Evolutionary conservation across 2,329 filamentous ascomycete genomes (phyloP), one percentile per base, ranked within the genome.

Genomic region (Fusarium succisae): DNA sequence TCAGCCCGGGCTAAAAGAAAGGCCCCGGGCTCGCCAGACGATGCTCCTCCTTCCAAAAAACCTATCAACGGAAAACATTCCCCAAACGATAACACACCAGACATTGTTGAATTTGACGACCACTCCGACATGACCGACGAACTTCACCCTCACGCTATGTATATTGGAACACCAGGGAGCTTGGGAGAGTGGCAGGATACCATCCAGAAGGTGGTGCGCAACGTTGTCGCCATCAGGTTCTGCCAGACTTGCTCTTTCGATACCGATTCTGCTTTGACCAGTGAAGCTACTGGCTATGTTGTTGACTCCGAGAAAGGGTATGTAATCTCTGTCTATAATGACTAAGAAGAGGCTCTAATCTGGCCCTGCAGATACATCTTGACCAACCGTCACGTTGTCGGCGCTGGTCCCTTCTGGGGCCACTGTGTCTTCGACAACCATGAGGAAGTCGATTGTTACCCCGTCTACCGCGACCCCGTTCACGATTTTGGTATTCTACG

Each of bases 351-450:
- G 24, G 63, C 41, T 41, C 59, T 75, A 50, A 68, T 30, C 4
- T 39, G 22, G 22, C 7, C 4, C 18, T 26, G 53, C 72, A 88
- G 88, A 77, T 95, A 95, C 81, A 96, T 96, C 78, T 84, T 96
- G 82, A 96, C 94, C 17, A 96, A 96, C 82, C 90, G 94, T 67
- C 96, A 99, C 85, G 96, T 99, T 38, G 96, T 98, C 47, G 95
- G 96, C 74, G 90, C 96, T 2, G 96, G 96, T 2, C 96, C 96
- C 3, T 99, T 99, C 84, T 98, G 96, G 93, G 96, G 96, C 54
- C 98, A 97, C 84, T 95, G 94, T 81, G 95, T 99, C 76, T 99
- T 99, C 82, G 97, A 99, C 83, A 99, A 99, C 81, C 96, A 99
- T 83, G 96, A 99, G 76, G 89, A 97, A 86, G 96, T 96, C 77